These are phyloP conservation scores for Pseudogymnoascus sp. DNA, from an alignment of 2,329 filamentous ascomycete species.

Conservation along the genomic window DNA sequence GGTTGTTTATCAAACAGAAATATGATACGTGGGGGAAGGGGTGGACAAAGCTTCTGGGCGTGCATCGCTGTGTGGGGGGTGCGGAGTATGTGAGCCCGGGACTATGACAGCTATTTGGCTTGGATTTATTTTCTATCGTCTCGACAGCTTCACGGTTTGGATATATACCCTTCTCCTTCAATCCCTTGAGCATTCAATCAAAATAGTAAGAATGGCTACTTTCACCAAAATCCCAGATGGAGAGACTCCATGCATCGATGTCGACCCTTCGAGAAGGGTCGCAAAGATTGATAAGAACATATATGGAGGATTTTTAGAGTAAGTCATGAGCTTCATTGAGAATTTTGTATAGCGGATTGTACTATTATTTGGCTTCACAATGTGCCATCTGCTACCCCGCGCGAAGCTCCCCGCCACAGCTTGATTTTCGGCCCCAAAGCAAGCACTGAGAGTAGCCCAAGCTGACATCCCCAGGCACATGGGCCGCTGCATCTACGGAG, in stretches of 20 bases:
- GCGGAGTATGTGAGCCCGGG: background rate
- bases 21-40: background rate
- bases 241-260: conserved; percentile 53
- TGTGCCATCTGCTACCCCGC: background rate
- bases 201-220: conserved; percentile 49
- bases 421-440: background rate
- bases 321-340: conserved; percentile 26
- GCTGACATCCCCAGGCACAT: conserved; percentile 56
- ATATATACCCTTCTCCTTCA: background rate
- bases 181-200: background rate
- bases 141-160: background rate
- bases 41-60: background rate
- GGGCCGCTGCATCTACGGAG: conserved; percentile 81
- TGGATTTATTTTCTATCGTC: background rate
- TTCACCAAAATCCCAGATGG: conserved; percentile 59
- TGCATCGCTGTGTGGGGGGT: background rate
- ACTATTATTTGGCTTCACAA: background rate
- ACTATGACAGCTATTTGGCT: background rate
- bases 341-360: background rate
- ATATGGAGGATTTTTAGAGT: conserved; percentile 82
- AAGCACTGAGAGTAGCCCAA: background rate
- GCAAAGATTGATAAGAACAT: conserved; percentile 61
- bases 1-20: background rate
- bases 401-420: background rate
- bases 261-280: conserved; percentile 56